Percentiles rank a stretch among this genome's conserved stretches.
These are phyloP conservation scores for Lactarius hatsudake DNA, from an alignment of 768 basidiomycete genomes.

Conservation along the genomic window DNA sequence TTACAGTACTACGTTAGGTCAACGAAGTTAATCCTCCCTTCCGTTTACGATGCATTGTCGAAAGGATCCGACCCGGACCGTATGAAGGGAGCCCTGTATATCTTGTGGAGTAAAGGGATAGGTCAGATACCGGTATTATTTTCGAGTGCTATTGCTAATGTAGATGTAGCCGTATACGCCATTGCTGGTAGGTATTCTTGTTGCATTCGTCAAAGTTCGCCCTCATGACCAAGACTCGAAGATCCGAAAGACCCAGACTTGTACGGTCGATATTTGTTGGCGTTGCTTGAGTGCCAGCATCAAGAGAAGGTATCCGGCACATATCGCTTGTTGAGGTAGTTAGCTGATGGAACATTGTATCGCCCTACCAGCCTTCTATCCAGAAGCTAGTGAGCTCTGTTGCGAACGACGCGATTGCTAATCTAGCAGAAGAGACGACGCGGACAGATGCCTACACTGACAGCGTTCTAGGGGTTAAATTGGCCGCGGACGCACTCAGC, in stretches of 20 bases:
- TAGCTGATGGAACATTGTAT: neutral
- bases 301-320: slow-evolving; percentile 67
- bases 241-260: slow-evolving; percentile 47
- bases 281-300: slow-evolving; percentile 72
- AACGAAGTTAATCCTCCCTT: slow-evolving; percentile 60
- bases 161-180: slow-evolving; percentile 56
- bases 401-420: slow-evolving; percentile 57
- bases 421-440: slow-evolving; percentile 62
- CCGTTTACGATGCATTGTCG: slow-evolving; percentile 56
- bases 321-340: neutral
- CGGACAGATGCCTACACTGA: slow-evolving; percentile 61
- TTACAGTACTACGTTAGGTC: slow-evolving; percentile 54
- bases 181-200: slow-evolving; percentile 52
- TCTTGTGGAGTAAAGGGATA: slow-evolving; percentile 69
- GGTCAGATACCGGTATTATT: slow-evolving; percentile 40
- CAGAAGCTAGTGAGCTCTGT: slow-evolving; percentile 65
- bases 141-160: slow-evolving; percentile 22
- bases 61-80: slow-evolving; percentile 85
- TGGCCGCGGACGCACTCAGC: slow-evolving; percentile 48
- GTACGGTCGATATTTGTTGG: slow-evolving; percentile 55
- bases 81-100: slow-evolving; percentile 92
- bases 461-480: slow-evolving; percentile 45
- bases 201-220: neutral
- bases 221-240: slow-evolving; percentile 16
- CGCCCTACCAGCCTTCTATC: slow-evolving; percentile 56